A percentile compares a stretch with the other conserved stretches of the same genome.
phyloP scores from a whole-genome alignment of 176 grass and related monocot genomes.

The Bothriochloa decipiens region DNA sequence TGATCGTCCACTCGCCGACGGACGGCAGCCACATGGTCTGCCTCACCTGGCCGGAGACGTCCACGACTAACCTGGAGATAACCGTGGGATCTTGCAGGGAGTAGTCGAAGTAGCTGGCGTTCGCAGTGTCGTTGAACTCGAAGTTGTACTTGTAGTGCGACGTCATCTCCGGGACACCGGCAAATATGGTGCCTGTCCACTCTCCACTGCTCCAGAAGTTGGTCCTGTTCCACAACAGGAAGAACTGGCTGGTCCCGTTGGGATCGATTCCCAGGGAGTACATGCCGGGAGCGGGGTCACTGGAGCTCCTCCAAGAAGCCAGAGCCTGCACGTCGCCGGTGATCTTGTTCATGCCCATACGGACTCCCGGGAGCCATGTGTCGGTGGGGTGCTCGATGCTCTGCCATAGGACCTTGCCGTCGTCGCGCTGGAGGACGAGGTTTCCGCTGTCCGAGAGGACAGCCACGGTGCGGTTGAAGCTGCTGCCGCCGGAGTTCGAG shows the following conservation, averaged over 20 bases:
- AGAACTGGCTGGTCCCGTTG: constrained; percentile 41
- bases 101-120: constrained; percentile 60
- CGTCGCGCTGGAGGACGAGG: constrained; percentile 37
- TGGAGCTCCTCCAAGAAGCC: constrained; percentile 46
- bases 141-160: constrained; percentile 48
- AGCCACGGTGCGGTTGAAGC: not conserved
- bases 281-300: constrained; percentile 45
- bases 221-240: constrained; percentile 42
- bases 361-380: constrained; percentile 50
- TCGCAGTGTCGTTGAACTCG: constrained; percentile 29
- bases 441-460: constrained; percentile 55
- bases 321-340: constrained; percentile 39
- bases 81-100: constrained; percentile 17
- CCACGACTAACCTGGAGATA: constrained; percentile 49
- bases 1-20: constrained; percentile 26
- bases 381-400: constrained; percentile 58
- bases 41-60: constrained; percentile 42
- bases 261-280: constrained; percentile 50
- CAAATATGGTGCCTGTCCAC: constrained; percentile 42
- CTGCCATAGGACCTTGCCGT: constrained; percentile 50
- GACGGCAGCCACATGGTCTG: constrained; percentile 45
- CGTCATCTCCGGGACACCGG: constrained; percentile 49
- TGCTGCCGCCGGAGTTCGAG: not conserved
- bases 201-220: constrained; percentile 47
- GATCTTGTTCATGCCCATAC: constrained; percentile 44